phyloP scores from a whole-genome alignment of 2,329 filamentous ascomycete genomes.

The Hypomyces perniciosus region DNA sequence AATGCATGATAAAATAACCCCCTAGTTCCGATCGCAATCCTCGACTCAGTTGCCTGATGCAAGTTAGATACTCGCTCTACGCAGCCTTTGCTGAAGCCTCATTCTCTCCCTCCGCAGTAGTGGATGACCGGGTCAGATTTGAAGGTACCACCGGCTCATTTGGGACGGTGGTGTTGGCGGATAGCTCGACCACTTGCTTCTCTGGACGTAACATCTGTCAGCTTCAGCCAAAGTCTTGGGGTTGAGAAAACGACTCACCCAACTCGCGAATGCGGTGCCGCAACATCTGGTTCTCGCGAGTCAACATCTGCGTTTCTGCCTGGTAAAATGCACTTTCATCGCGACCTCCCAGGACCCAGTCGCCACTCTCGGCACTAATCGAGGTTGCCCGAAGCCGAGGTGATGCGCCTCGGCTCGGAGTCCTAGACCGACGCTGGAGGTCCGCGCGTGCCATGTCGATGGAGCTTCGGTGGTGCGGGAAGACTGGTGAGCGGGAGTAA shows the following conservation, averaged over 20 bases:
- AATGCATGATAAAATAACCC: background rate
- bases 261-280: slow-evolving; percentile 67
- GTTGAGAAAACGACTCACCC: slow-evolving; percentile 43
- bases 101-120: slow-evolving; percentile 7
- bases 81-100: slow-evolving; percentile 2
- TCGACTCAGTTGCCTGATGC: too few relatives aligned
- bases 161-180: background rate
- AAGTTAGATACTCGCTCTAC: background rate
- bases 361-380: slow-evolving; percentile 53
- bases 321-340: slow-evolving; percentile 77
- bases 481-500: slow-evolving; percentile 45
- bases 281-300: slow-evolving; percentile 78
- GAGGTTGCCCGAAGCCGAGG: slow-evolving; percentile 52
- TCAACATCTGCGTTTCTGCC: slow-evolving; percentile 72
- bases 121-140: slow-evolving; percentile 16
- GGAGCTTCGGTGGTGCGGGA: slow-evolving; percentile 49
- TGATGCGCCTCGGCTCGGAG: slow-evolving; percentile 52
- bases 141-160: slow-evolving; percentile 4
- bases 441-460: slow-evolving; percentile 54
- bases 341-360: slow-evolving; percentile 57
- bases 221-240: background rate
- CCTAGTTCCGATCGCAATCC: too few relatives aligned
- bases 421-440: slow-evolving; percentile 51
- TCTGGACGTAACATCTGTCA: background rate
- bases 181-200: slow-evolving; percentile 9